A percentile compares a stretch with the other conserved stretches of the same genome.
These are phyloP conservation scores for Fusarium phyllophilum DNA, from an alignment of 2,329 filamentous ascomycete species.

Conservation along the genomic window DNA sequence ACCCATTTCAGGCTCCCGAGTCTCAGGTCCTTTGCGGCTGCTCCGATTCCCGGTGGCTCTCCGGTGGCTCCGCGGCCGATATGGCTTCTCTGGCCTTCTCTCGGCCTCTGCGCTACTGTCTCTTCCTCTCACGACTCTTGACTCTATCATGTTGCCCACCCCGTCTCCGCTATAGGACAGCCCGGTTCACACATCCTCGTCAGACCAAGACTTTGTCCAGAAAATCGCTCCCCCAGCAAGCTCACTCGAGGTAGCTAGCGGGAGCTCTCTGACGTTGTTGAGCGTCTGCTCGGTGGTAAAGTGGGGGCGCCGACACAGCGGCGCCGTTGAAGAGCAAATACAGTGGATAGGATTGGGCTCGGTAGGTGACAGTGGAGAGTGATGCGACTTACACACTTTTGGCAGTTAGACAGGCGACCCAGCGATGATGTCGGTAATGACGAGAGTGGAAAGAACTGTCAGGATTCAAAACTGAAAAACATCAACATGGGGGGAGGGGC, in stretches of 20 bases:
- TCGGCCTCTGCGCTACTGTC: constrained; percentile 35
- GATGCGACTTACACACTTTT: constrained; percentile 41
- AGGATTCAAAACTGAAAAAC: constrained; percentile 16
- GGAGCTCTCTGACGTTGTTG: constrained; percentile 40
- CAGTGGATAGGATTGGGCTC: constrained; percentile 35
- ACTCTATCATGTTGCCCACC: constrained; percentile 27
- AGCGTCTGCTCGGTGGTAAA: constrained; percentile 42
- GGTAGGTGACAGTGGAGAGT: constrained; percentile 35
- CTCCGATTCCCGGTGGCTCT: constrained; percentile 36
- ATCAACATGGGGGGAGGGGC: constrained; percentile 28
- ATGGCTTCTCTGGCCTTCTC: constrained; percentile 36
- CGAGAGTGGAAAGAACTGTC: constrained; percentile 28
- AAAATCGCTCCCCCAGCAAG: constrained; percentile 32
- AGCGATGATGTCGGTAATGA: constrained; percentile 40
- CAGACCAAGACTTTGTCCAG: constrained; percentile 34
- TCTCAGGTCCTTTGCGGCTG: constrained; percentile 10
- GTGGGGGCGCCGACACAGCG: constrained; percentile 34
- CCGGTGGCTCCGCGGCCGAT: constrained; percentile 39
- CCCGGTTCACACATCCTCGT: constrained; percentile 24
- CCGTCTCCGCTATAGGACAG: constrained; percentile 33
- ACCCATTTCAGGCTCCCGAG: constrained; percentile 21
- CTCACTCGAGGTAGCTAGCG: constrained; percentile 43
- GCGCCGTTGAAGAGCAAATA: constrained; percentile 31
- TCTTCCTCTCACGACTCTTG: constrained; percentile 35
- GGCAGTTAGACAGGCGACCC: constrained; percentile 25